These are phyloP conservation scores for Ophiosphaerella narmari DNA, from an alignment of 2,329 filamentous ascomycete species.

Conservation along the genomic window DNA sequence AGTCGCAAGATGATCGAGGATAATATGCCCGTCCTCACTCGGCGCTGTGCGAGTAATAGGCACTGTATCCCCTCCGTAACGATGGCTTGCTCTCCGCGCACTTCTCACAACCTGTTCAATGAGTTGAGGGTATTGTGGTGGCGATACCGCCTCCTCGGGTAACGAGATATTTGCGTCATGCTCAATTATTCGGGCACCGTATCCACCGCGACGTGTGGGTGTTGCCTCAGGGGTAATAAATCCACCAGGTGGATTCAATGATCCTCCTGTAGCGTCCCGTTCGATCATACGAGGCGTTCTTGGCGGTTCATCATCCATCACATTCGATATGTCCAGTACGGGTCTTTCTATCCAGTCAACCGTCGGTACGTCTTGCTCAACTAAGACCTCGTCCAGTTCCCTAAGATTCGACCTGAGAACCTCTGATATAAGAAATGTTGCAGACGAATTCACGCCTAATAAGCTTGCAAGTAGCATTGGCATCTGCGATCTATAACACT, in stretches of 20 bases:
- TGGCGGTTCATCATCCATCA: neutral
- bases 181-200: neutral
- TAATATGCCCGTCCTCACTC: neutral
- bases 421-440: constrained; percentile 11
- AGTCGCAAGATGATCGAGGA: constrained; percentile 5
- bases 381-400: constrained; percentile 16
- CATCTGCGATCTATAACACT: constrained; percentile 23
- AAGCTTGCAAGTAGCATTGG: constrained; percentile 16
- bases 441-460: constrained; percentile 2
- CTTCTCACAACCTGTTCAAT: constrained; percentile 15
- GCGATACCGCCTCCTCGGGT: neutral
- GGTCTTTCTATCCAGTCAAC: constrained; percentile 25
- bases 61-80: neutral
- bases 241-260: neutral
- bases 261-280: neutral
- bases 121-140: constrained; percentile 6
- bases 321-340: neutral
- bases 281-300: neutral
- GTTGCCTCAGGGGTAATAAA: neutral
- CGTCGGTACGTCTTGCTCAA: constrained; percentile 18
- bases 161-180: neutral
- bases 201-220: neutral
- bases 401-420: constrained; percentile 8
- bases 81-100: constrained; percentile 4
- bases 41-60: neutral